Base-by-base conservation (phyloP, 306 rosid species). In the Pyrus betulifolia region DNA sequence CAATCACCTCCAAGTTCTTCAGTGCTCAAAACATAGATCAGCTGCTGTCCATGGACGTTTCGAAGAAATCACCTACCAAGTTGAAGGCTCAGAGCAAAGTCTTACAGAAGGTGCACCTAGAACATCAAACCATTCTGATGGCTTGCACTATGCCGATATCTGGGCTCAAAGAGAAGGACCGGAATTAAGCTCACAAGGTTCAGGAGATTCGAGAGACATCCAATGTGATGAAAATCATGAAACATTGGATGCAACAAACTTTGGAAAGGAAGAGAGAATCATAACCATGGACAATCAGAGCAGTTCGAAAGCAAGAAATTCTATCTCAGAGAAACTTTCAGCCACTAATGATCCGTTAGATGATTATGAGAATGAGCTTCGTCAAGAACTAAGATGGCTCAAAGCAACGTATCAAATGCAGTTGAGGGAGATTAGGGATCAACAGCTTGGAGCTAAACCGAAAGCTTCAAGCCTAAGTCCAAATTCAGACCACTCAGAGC, bases 371-470 rank as follows among this genome's bases (percentile, higher is more conserved):
- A 96, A 96, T 67, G 97, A 92, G 71, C 90, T 96, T 58, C 87
- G 98, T 74, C 99, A 96, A 84, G 99, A 96, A 85, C 78, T 96
- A 12, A 87, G 98, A 87, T 96, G 99, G 99, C 98, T 96, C 79
- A 96, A 91, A 85, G 99, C 97, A 67, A 96, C 85, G 78, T 96
- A 91, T 84, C 98, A 96, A 84, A 78, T 93, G 87, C 98, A 96
- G 87, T 59, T 91, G 83, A 87, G 97, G 76, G 99, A 86, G 89
- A 85, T 88, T n/a, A 89, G 87, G 82, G 88, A 88, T 82, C 96
- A 86, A 46, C 96, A 91, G 65, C 77, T 92, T 38, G 85, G 87
- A 62, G 88, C 71, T 22, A 83, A 78, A 74, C 70, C 74, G 70
- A 89, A 83, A 73, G 23, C 78, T 12, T 64, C 81, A 51, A 76